These are phyloP conservation scores for Colletotrichum liriopes DNA, from an alignment of 2,329 filamentous ascomycete species.

Conservation along the genomic window DNA sequence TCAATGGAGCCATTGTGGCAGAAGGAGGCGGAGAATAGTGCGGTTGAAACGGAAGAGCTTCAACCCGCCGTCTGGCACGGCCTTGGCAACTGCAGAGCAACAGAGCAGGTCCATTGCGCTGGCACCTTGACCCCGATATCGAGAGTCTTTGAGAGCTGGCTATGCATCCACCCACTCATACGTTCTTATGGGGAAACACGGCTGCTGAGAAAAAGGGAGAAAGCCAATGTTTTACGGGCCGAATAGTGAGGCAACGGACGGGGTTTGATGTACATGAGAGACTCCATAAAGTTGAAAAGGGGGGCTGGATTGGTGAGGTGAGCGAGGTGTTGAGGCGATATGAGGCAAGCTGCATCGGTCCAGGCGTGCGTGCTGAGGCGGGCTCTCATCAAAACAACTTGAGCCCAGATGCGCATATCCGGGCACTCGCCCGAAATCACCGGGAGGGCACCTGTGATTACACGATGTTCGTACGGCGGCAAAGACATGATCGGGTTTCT, in stretches of 20 bases:
- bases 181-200: background rate
- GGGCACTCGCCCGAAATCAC: constrained; percentile 13
- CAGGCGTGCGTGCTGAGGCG: constrained; percentile 6
- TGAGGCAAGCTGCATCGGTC: constrained; percentile 15
- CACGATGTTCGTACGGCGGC: constrained; percentile 23
- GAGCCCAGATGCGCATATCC: constrained; percentile 20
- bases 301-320: background rate
- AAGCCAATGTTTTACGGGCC: constrained; percentile 17
- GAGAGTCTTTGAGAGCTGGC: background rate
- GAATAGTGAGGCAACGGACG: constrained; percentile 20
- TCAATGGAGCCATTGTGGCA: constrained; percentile 28
- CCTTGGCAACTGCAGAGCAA: constrained; percentile 40
- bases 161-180: constrained; percentile 4
- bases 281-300: background rate
- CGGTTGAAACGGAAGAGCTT: constrained; percentile 43
- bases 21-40: constrained; percentile 26
- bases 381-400: constrained; percentile 15
- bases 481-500: constrained; percentile 4
- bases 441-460: constrained; percentile 1
- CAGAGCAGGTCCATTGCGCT: constrained; percentile 36
- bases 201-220: constrained; percentile 2
- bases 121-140: constrained; percentile 31
- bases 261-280: background rate
- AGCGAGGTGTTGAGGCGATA: constrained; percentile 4
- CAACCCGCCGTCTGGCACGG: constrained; percentile 37